Conservation (phyloP, 176 grass and related monocot species). For the Themeda triandra region DNA sequence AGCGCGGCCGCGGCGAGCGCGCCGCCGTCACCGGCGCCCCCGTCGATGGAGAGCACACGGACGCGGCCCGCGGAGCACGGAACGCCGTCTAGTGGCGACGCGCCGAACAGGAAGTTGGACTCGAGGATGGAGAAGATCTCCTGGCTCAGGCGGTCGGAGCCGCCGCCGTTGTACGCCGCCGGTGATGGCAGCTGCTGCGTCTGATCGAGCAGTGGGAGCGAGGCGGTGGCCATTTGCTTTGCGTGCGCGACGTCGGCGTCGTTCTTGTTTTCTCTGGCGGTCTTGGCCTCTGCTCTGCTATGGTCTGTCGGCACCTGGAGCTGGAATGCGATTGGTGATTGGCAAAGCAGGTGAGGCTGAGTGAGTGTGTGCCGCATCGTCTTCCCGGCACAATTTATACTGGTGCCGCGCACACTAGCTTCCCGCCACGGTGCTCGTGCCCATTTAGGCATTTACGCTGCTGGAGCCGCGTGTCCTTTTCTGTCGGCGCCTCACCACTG, state of each 20-base stretch:
- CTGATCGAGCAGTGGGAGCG: slow-evolving; percentile 22
- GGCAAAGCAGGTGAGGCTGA: not conserved
- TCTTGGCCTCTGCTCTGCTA: no score
- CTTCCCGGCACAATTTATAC: slow-evolving; percentile 46
- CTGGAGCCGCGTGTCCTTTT: no score
- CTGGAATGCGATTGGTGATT: not conserved
- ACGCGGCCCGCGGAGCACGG: slow-evolving; percentile 23
- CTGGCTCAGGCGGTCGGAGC: slow-evolving; percentile 52
- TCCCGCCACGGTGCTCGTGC: no score
- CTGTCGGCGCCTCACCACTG: no score
- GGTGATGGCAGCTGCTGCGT: not conserved
- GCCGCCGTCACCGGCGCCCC: slow-evolving; percentile 28
- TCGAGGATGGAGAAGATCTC: slow-evolving; percentile 94
- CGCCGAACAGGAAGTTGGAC: slow-evolving; percentile 65
- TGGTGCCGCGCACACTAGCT: slow-evolving; percentile 1
- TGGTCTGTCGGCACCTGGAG: not conserved
- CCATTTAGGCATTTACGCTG: no score
- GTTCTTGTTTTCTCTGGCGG: not conserved
- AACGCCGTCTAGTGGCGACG: not conserved
- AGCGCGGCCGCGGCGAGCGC: slow-evolving; percentile 52
- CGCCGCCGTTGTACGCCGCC: not conserved
- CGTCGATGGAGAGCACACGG: slow-evolving; percentile 75
- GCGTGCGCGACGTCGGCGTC: not conserved
- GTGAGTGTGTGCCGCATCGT: not conserved
- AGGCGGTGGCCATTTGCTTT: slow-evolving; percentile 11